A percentile compares a stretch with the other conserved stretches of the same genome.
Evolutionary conservation across 1,139 yeast species (phyloP).

Genomic region (Taphrina populina): DNA sequence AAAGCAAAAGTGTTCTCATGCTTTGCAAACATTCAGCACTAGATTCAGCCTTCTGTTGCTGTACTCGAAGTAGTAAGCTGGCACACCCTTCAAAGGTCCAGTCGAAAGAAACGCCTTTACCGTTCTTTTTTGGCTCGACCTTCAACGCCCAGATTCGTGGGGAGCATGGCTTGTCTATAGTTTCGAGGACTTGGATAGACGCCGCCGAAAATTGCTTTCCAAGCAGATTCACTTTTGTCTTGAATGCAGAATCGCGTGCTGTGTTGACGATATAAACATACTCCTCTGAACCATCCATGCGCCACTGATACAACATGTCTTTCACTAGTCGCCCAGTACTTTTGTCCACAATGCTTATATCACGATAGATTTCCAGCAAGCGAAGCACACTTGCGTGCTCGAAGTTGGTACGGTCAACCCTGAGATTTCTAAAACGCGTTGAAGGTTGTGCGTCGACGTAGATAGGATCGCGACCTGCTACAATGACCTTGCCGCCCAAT

Average conservation of each 20-base stretch:
- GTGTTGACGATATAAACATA: slow-evolving; percentile 21
- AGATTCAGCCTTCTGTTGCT: too few species aligned
- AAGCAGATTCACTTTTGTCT: background rate
- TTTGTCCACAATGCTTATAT: slow-evolving; percentile 2
- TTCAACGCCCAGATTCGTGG: too few species aligned
- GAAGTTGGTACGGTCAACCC: slow-evolving; percentile 4
- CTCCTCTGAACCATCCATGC: slow-evolving; percentile 14
- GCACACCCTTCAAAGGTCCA: slow-evolving; percentile 29
- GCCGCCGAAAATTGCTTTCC: too few species aligned
- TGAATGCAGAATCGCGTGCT: slow-evolving; percentile 5
- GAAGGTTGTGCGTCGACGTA: slow-evolving; percentile 18
- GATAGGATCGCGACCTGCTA: slow-evolving; percentile 20
- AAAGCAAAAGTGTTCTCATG: too few species aligned
- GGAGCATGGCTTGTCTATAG: too few species aligned
- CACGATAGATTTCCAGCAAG: slow-evolving; percentile 7
- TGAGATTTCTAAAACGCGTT: background rate
- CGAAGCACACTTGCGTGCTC: background rate
- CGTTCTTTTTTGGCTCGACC: background rate
- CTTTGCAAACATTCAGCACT: too few species aligned
- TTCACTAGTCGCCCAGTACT: background rate
- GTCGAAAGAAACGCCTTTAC: slow-evolving; percentile 4
- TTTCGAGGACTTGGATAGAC: too few species aligned
- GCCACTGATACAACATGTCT: slow-evolving; percentile 26
- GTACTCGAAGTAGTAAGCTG: slow-evolving; percentile 11
- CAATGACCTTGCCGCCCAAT: slow-evolving; percentile 20